These are phyloP conservation scores for Simplicillium sp. DNA, from an alignment of 2,329 filamentous ascomycete species.

Conservation along the genomic window DNA sequence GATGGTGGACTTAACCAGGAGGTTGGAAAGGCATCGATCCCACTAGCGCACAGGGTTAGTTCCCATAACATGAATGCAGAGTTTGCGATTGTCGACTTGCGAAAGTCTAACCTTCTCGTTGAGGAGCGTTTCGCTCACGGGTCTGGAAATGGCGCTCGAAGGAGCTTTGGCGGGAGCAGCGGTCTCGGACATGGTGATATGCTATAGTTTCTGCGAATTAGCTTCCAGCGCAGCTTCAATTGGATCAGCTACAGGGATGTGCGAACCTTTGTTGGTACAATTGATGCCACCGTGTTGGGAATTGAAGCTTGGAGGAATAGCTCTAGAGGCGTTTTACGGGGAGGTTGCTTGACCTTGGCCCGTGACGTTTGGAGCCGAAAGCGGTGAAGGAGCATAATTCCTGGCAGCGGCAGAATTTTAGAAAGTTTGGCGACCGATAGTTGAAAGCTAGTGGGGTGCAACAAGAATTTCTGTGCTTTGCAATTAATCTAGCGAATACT, in stretches of 20 bases:
- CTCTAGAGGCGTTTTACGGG: no score
- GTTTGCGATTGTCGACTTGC: not conserved
- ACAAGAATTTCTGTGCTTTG: slow-evolving; percentile 3
- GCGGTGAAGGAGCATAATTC: slow-evolving; percentile 27
- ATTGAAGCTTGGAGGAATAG: no score
- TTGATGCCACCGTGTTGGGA: slow-evolving; percentile 1
- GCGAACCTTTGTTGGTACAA: slow-evolving; percentile 2
- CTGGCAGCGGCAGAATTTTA: slow-evolving; percentile 32
- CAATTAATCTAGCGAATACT: not conserved
- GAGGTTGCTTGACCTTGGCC: slow-evolving; percentile 2
- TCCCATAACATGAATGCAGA: slow-evolving; percentile 9
- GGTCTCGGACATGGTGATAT: slow-evolving; percentile 42
- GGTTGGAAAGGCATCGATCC: slow-evolving; percentile 96
- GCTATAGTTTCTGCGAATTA: not conserved
- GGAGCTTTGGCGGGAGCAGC: slow-evolving; percentile 36
- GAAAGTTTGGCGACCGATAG: slow-evolving; percentile 26
- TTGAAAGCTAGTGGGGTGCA: not conserved
- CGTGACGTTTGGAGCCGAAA: slow-evolving; percentile 24
- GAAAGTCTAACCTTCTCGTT: slow-evolving; percentile 81
- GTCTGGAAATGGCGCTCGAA: slow-evolving; percentile 62
- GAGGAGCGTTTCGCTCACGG: slow-evolving; percentile 93
- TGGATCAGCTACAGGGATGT: slow-evolving; percentile 1
- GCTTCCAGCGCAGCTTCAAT: not conserved
- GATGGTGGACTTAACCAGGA: slow-evolving; percentile 92
- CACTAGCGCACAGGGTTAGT: slow-evolving; percentile 49